Base-by-base conservation (phyloP, 2,329 filamentous ascomycete genomes). In the Sporothrix protearum region DNA sequence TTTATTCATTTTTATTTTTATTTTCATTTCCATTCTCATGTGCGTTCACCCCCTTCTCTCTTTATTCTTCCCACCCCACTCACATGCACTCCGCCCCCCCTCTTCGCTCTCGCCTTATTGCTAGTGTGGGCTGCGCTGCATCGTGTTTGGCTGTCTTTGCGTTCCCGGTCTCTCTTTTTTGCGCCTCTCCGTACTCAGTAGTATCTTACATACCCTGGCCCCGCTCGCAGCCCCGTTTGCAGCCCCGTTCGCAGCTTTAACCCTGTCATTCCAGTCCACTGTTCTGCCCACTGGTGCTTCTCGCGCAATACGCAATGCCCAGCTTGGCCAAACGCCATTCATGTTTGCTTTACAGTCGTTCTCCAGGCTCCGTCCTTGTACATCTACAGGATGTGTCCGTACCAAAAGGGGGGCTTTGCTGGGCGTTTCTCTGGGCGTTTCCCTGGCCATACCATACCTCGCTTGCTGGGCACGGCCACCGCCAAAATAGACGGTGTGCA, bases 41-140 rank as follows among this genome's bases (percentile, higher is more conserved):
- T 25, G 28, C 49, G 67, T 42, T 28, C n/a, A 59, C 28, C 36
- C 19, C 57, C 9, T 25, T 42, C 22, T 42, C 45, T 25, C 42
- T 61, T 68, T 6, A 8, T n/a, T 67, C 51, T 51, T 45, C 36
- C 33, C 66, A 51, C 45, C 28, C 45, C 49, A 68, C 66, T 68
- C 66, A 39, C 5, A 28, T 64, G 55, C 49, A 49, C 55, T 68
- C 55, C 55, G 42, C 55, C 68, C 55, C 68, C 49, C 22, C 51
- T 70, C 39, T n/a, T 42, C 45, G 36, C 64, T 61, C 28, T 67
- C 16, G 63, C 63, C 63, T 49, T 30, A n/a, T 51, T 67, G 63
- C 28, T 66, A 33, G 42, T 66, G 61, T 49, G 61, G 39, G 42
- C 53, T 61, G 19, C 22, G 9, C 36, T 45, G 36, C 12, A n/a